Percentiles rank a stretch among this genome's conserved stretches.
phyloP scores from a whole-genome alignment of 441 rosid species.

The Euphorbia schlechtendalii region DNA sequence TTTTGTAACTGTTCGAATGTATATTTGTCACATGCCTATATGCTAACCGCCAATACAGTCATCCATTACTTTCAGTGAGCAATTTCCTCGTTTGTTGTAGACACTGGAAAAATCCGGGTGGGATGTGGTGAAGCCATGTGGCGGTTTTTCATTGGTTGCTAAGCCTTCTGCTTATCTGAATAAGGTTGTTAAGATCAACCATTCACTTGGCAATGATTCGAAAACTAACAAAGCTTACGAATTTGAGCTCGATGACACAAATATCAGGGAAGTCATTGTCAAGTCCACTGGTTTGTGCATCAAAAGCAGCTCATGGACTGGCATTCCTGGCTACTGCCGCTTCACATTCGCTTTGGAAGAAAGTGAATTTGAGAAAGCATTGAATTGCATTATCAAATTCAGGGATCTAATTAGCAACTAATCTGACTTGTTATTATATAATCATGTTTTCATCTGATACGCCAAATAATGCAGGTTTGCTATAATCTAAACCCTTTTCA shows the following conservation, averaged over 20 bases:
- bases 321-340: slow-evolving; percentile 86
- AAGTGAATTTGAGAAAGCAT: slow-evolving; percentile 58
- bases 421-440: background rate
- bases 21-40: background rate
- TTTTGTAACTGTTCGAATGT: background rate
- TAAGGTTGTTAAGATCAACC: slow-evolving; percentile 43
- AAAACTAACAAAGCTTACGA: slow-evolving; percentile 22
- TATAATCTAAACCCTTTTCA: too few species aligned
- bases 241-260: slow-evolving; percentile 48
- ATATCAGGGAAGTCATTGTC: slow-evolving; percentile 64
- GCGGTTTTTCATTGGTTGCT: slow-evolving; percentile 81
- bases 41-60: background rate
- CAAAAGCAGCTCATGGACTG: slow-evolving; percentile 78
- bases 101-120: slow-evolving; percentile 72
- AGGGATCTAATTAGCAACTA: slow-evolving; percentile 29
- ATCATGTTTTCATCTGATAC: background rate
- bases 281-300: slow-evolving; percentile 72
- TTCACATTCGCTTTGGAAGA: slow-evolving; percentile 72
- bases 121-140: slow-evolving; percentile 59
- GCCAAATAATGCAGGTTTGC: slow-evolving; percentile 6
- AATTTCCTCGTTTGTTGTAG: slow-evolving; percentile 25
- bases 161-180: slow-evolving; percentile 65
- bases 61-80: background rate
- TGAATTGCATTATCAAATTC: slow-evolving; percentile 58
- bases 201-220: slow-evolving; percentile 16